phyloP scores from a whole-genome alignment of 331 rosid genomes.

The Quercus lobata region DNA sequence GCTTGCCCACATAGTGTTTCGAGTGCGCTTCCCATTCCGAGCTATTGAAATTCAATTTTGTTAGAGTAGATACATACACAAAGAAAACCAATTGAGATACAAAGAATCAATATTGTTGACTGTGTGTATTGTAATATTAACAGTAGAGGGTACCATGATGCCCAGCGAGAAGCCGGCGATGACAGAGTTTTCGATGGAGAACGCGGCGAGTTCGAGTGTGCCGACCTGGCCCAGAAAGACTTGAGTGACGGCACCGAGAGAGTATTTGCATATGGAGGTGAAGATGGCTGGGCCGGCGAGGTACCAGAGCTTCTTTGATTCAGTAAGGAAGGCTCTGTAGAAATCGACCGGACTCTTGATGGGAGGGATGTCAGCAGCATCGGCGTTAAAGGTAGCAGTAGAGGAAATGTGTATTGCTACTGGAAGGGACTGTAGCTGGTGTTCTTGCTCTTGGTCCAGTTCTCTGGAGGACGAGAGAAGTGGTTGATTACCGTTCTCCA shows the following conservation, averaged over 20 bases:
- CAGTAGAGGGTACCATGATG: conserved; percentile 35
- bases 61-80: no score
- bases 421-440: conserved; percentile 5
- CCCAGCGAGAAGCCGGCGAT: conserved; percentile 81
- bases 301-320: conserved; percentile 64
- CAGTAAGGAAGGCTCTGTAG: conserved; percentile 28
- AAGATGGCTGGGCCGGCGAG: conserved; percentile 86
- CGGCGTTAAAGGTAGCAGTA: conserved; percentile 31
- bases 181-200: conserved; percentile 76
- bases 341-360: conserved; percentile 27
- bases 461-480: conserved; percentile 11
- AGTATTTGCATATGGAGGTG: conserved; percentile 62
- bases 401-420: not conserved
- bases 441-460: not conserved
- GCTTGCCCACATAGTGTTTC: conserved; percentile 92
- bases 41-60: conserved; percentile 18
- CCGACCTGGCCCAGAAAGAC: conserved; percentile 68
- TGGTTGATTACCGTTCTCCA: conserved; percentile 34
- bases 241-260: conserved; percentile 87
- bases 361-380: conserved; percentile 48
- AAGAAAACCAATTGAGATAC: no score
- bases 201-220: conserved; percentile 68
- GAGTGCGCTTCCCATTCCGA: conserved; percentile 85
- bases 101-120: no score
- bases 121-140: no score